Evolutionary conservation across 1,139 yeast genomes (phyloP), one percentile per base, ranked within the genome.

Genomic region (Schwanniomyces etchellsii): DNA sequence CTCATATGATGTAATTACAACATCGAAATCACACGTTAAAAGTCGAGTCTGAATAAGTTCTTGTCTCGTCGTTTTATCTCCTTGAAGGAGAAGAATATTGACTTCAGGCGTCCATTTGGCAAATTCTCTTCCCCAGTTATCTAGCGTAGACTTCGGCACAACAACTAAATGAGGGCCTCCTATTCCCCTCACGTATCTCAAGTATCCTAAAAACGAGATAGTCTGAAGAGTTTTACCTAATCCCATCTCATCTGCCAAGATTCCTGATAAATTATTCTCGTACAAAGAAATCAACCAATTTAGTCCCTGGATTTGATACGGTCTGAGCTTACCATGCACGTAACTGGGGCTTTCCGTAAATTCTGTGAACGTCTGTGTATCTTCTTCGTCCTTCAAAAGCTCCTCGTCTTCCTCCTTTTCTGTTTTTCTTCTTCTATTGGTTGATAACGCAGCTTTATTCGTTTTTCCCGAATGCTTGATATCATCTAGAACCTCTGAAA

Each of bases 211-310:
- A 43, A 82, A 82, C 4, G 97, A 77, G 37, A 91, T 86, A 0
- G 96, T 86, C 55, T 91, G 98, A 37, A 91, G 66, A 1, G 98
- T 91, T 53, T 91, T 91, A 37, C 98, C 98, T 35, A 91, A 70
- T 2, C 98, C 98, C 98, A 91, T 91, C 57, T 91, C 98, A 58
- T 91, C 98, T 6, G 98, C 98, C 36, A 91, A 68, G 29, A 91
- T 89, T 29, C 97, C 97, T 1, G 93, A 79, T 34, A 89, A 70
- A 46, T 81, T 78, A 57, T 89, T 86, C 44, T 84, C 93, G 49
- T 82, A 81, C 34, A 89, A 61, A 1, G 88, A 75, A 14, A 88
- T 77, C 47, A 89, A 63, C 97, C 97, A 89, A 59, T 89, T 89
- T 42, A 89, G 69, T 33, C 97, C 97, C 52, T 84, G 95, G 36